phyloP scores from a whole-genome alignment of 2,329 filamentous ascomycete species.

The Monilinia fructicola region DNA sequence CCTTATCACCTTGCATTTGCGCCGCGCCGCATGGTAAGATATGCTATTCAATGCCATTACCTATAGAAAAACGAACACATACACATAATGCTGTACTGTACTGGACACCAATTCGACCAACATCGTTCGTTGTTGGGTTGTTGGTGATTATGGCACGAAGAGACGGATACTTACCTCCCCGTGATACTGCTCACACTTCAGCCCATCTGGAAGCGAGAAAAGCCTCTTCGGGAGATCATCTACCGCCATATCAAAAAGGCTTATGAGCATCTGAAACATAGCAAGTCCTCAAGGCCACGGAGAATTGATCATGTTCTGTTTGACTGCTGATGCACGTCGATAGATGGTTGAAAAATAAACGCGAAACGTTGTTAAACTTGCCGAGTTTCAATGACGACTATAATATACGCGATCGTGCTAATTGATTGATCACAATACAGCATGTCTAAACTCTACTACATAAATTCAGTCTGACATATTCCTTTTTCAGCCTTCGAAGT shows the following conservation, averaged over 20 bases:
- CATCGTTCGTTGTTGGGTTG: not conserved
- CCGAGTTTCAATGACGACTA: slow-evolving; percentile 13
- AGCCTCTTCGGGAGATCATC: slow-evolving; percentile 32
- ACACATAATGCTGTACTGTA: not conserved
- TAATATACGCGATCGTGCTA: slow-evolving; percentile 7
- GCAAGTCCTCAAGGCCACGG: slow-evolving; percentile 16
- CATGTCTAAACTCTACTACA: not conserved
- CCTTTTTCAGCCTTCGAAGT: slow-evolving; percentile 7
- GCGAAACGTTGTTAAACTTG: slow-evolving; percentile 8
- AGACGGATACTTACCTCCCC: slow-evolving; percentile 15
- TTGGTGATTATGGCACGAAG: slow-evolving; percentile 3
- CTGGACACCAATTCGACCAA: not conserved
- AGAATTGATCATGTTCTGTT: slow-evolving; percentile 22
- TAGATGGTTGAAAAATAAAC: slow-evolving; percentile 10
- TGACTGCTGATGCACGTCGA: slow-evolving; percentile 11
- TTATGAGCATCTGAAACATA: slow-evolving; percentile 25
- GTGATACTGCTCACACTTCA: slow-evolving; percentile 20
- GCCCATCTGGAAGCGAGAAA: slow-evolving; percentile 22
- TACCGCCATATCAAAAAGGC: slow-evolving; percentile 28
- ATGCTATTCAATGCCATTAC: slow-evolving; percentile 3
- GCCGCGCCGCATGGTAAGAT: slow-evolving; percentile 21
- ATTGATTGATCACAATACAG: slow-evolving; percentile 10
- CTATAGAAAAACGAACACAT: slow-evolving; percentile 6
- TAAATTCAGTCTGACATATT: not conserved
- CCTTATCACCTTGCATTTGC: slow-evolving; percentile 21